Conservation (phyloP, 2,329 filamentous ascomycete genomes). For the Gliomastix tumulicola region DNA sequence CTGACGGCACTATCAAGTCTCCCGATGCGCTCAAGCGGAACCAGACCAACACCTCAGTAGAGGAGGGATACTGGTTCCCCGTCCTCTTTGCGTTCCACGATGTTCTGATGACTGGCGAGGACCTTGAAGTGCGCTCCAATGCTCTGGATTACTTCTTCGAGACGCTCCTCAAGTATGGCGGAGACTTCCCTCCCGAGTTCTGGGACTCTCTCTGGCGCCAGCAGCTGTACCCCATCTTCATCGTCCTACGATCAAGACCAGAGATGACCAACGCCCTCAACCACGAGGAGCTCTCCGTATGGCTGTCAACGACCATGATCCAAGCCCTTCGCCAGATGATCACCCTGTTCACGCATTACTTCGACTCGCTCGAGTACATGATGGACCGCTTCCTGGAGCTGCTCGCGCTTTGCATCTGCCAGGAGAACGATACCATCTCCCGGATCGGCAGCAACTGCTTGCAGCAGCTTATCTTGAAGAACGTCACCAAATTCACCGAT, state of each 20-base stretch:
- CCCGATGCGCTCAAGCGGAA: conserved; percentile 42
- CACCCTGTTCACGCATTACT: conserved; percentile 97
- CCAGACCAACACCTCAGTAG: conserved; percentile 75
- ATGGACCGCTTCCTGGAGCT: conserved; percentile 94
- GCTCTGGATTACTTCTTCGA: conserved; percentile 97
- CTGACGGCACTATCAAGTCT: conserved; percentile 34
- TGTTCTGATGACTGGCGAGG: conserved; percentile 97
- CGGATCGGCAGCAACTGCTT: conserved; percentile 97
- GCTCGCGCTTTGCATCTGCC: conserved; percentile 91
- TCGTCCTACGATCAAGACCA: conserved; percentile 91
- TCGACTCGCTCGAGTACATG: conserved; percentile 94
- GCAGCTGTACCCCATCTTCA: conserved; percentile 95
- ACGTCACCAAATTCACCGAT: conserved; percentile 82
- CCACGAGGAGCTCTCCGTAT: conserved; percentile 95
- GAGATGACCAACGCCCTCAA: conserved; percentile 95
- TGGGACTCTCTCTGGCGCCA: conserved; percentile 99
- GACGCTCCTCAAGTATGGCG: conserved; percentile 80
- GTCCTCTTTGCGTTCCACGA: conserved; percentile 98
- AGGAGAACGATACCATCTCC: conserved; percentile 98
- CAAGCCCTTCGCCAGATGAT: conserved; percentile 98
- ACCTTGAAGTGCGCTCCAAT: conserved; percentile 86
- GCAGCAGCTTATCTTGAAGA: conserved; percentile 93
- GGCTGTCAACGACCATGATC: conserved; percentile 99
- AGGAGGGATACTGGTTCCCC: conserved; percentile 98
- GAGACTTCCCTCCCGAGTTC: conserved; percentile 86